A percentile compares a stretch with the other conserved stretches of the same genome.
phyloP scores from a whole-genome alignment of 108 stramenopile species.

The Fistulifera solaris region DNA sequence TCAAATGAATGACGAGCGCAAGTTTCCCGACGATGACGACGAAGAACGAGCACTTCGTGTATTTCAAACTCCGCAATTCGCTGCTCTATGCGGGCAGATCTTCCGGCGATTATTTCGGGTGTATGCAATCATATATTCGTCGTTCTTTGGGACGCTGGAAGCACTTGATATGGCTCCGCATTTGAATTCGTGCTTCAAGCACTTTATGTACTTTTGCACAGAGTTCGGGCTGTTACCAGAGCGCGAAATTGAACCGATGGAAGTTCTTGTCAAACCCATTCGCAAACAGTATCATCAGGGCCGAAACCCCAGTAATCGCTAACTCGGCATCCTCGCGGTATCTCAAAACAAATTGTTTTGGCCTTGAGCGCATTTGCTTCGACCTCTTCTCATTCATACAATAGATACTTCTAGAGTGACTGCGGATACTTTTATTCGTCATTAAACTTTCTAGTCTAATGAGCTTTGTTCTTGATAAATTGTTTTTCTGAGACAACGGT shows the following conservation, averaged over 20 bases:
- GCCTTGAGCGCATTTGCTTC: too few species aligned
- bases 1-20: constrained; percentile 82
- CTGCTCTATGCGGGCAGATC: constrained; percentile 80
- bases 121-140: constrained; percentile 84
- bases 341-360: too few species aligned
- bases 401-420: neutral
- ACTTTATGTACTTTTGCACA: constrained; percentile 89
- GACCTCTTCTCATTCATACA: neutral
- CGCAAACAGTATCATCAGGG: constrained; percentile 78
- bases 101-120: constrained; percentile 84
- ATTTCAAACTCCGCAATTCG: constrained; percentile 82
- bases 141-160: constrained; percentile 83
- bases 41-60: constrained; percentile 75
- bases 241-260: constrained; percentile 81
- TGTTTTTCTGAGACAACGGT: too few species aligned
- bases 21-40: constrained; percentile 88
- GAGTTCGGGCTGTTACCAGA: constrained; percentile 85
- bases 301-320: constrained; percentile 10
- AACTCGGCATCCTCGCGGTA: neutral
- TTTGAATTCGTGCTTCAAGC: constrained; percentile 88
- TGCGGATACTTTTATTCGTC: too few species aligned
- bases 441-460: too few species aligned
- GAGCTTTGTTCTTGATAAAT: too few species aligned
- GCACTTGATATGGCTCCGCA: constrained; percentile 86
- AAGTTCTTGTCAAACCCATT: constrained; percentile 84